Evolutionary conservation across 495 filamentous ascomycete species (phyloP).

Genomic region (Lasiosphaeris hirsuta): DNA sequence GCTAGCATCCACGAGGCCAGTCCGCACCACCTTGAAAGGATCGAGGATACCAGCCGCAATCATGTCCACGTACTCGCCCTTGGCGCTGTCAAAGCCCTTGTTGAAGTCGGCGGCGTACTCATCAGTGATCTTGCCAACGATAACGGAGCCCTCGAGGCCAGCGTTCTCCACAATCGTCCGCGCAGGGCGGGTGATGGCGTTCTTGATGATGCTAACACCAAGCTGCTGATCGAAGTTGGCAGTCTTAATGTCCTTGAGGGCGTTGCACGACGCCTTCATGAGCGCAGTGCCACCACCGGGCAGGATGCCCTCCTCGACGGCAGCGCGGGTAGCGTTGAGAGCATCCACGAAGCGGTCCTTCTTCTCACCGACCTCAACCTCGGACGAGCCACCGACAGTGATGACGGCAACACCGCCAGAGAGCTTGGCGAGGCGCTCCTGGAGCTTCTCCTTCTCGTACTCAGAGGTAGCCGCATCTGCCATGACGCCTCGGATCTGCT

Average conservation of each 20-base stretch:
- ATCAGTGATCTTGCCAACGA: constrained; percentile 97
- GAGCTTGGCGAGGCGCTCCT: constrained; percentile 98
- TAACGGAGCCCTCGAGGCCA: constrained; percentile 89
- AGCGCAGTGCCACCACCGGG: constrained; percentile 97
- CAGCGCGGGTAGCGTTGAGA: constrained; percentile 95
- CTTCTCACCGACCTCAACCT: constrained; percentile 99
- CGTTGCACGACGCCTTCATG: constrained; percentile 92
- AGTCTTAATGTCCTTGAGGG: constrained; percentile 74
- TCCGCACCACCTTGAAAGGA: constrained; percentile 98
- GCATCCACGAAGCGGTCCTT: constrained; percentile 99
- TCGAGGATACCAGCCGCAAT: constrained; percentile 94
- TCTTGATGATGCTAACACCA: constrained; percentile 95
- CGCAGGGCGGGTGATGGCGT: constrained; percentile 91
- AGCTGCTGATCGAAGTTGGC: constrained; percentile 99
- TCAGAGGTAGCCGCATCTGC: constrained; percentile 88
- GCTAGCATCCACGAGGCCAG: constrained; percentile 87
- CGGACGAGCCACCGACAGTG: constrained; percentile 95
- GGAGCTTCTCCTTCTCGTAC: constrained; percentile 99
- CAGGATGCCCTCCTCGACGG: constrained; percentile 97
- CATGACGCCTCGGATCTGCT: constrained; percentile 98
- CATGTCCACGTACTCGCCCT: constrained; percentile 98
- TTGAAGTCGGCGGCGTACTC: constrained; percentile 93
- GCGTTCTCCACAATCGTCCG: constrained; percentile 97
- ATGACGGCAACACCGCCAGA: constrained; percentile 99
- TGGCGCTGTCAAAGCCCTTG: constrained; percentile 93